phyloP scores from a whole-genome alignment of 1,139 yeast species.

The Geotrichum europaeum region DNA sequence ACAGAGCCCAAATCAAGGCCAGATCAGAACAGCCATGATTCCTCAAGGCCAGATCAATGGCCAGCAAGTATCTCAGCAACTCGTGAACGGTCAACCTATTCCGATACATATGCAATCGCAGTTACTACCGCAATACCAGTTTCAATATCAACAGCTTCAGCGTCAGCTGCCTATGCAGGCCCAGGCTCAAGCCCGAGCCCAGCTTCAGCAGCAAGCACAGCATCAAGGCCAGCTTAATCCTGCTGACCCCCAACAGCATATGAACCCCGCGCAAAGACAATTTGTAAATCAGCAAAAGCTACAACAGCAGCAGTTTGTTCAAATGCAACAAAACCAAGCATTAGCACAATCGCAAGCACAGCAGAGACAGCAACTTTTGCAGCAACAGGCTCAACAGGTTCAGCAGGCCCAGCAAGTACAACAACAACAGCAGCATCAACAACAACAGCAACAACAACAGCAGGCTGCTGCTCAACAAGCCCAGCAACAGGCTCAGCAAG shows the following conservation, averaged over 20 bases:
- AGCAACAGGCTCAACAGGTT: constrained; percentile 15
- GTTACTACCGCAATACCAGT: constrained; percentile 17
- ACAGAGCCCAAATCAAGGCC: constrained; percentile 6
- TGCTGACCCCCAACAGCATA: constrained; percentile 19
- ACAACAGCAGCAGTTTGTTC: constrained; percentile 5
- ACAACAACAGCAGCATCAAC: constrained; percentile 7
- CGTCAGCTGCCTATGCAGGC: constrained; percentile 19
- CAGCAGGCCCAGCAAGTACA: constrained; percentile 13
- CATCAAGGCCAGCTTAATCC: constrained; percentile 15
- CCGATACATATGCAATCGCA: constrained; percentile 12
- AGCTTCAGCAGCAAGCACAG: constrained; percentile 19
- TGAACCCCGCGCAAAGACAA: constrained; percentile 17
- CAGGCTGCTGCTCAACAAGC: constrained; percentile 6
- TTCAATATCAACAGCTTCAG: constrained; percentile 21
- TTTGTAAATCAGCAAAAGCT: constrained; percentile 12
- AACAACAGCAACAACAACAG: constrained; percentile 19
- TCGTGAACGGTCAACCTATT: constrained; percentile 9
- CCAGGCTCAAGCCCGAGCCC: constrained; percentile 18
- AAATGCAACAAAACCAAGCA: constrained; percentile 14
- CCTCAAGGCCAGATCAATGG: constrained; percentile 6
- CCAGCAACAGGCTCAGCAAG: constrained; percentile 3
- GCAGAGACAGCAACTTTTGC: constrained; percentile 17
- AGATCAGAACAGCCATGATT: constrained; percentile 9
- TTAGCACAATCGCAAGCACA: constrained; percentile 19
- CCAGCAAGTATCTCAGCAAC: constrained; percentile 9